Evolutionary conservation across 495 filamentous ascomycete genomes (phyloP), one percentile per base, ranked within the genome.

Genomic region (Darksidea phi): DNA sequence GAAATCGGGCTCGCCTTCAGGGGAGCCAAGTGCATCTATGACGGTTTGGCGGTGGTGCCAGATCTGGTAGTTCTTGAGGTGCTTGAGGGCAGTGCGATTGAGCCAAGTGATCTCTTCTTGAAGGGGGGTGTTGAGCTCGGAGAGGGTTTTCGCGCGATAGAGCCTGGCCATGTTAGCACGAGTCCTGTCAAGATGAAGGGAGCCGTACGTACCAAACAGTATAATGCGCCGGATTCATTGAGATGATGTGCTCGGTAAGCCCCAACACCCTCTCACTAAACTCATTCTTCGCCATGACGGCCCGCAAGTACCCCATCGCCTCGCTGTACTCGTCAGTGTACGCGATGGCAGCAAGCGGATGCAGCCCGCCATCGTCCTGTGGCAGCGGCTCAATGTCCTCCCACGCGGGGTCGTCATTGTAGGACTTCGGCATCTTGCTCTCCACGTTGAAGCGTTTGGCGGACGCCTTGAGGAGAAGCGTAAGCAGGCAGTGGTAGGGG

Each of bases 31-130:
- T 42, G 58, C 62, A 70, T 88, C 81, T 70, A 96, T 81, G 18
- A 98, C 76, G 36, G 91, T 79, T 73, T 96, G 89, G 24, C 94
- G 88, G 72, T 97, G 95, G 70, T 96, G 91, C 94, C 94, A 97
- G 70, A 97, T 97, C 73, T 98, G 94, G 75, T 97, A 98, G 72
- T 97, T 98, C 72, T 98, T 98, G 68, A 93, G 82, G 68, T 96
- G 85, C 24, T 82, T 81, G 43, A 95, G 75, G 3, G 94, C 87
- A 17, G 95, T 81, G 1, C 80, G 77, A 69, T 96, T 95, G 21
- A 98, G 74, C 90, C 91, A 98, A 41, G 79, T 76, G 23, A 96
- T 74, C 71, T 98, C 94, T 57, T 87, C 79, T 0, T 70, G 70
- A 50, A 97, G 80, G 59, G 87, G 79, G 48, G 84, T 80, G 1